phyloP scores from a whole-genome alignment of 2,329 filamentous ascomycete species.

The Calonectria pteridis region DNA sequence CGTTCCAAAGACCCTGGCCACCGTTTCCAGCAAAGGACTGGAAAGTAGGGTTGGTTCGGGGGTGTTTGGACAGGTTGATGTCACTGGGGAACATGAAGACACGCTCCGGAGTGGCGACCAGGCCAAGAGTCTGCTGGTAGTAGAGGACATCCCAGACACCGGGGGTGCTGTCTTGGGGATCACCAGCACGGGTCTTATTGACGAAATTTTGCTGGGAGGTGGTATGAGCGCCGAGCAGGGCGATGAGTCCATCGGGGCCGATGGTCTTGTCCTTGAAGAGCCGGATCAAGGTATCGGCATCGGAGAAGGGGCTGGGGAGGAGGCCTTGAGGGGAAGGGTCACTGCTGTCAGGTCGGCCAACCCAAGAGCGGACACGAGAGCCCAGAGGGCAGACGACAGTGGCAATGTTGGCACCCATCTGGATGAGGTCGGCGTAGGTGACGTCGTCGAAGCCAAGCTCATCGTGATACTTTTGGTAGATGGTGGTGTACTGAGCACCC shows the following conservation, averaged over 20 bases:
- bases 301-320: constrained; percentile 57
- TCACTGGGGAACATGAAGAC: constrained; percentile 59
- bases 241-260: constrained; percentile 61
- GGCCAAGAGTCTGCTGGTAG: constrained; percentile 57
- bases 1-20: constrained; percentile 56
- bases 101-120: constrained; percentile 46
- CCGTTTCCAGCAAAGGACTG: constrained; percentile 49
- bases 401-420: constrained; percentile 64
- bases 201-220: constrained; percentile 62
- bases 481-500: constrained; percentile 52
- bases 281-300: constrained; percentile 61
- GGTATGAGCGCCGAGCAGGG: constrained; percentile 67
- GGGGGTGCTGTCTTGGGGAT: constrained; percentile 64
- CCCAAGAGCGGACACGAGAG: constrained; percentile 63
- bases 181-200: constrained; percentile 54
- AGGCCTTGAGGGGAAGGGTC: constrained; percentile 54
- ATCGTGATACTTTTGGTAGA: constrained; percentile 56
- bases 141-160: constrained; percentile 66
- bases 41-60: constrained; percentile 53
- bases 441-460: constrained; percentile 53
- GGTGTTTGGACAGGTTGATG: constrained; percentile 52
- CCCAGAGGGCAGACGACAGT: constrained; percentile 60
- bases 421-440: constrained; percentile 66
- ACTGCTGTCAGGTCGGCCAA: constrained; percentile 62
- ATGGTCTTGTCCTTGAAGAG: constrained; percentile 68